Percentiles rank a stretch among this genome's conserved stretches.
Conservation (phyloP, 1,284 basidiomycete species). For the Moniliella sp. region DNA sequence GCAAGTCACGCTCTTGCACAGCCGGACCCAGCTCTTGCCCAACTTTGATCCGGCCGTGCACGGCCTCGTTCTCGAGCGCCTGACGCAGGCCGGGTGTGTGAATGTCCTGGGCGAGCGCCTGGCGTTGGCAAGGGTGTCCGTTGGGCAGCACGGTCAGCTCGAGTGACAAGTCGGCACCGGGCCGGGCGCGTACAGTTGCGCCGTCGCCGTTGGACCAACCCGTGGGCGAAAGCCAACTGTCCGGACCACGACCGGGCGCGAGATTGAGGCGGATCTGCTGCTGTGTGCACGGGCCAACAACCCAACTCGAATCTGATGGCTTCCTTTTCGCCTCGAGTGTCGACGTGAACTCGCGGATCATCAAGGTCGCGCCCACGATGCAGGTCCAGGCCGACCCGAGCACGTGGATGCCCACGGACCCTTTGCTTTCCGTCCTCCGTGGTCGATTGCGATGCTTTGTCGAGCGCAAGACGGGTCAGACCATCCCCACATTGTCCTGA, state of each 20-base stretch:
- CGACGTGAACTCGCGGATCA: slow-evolving; percentile 14
- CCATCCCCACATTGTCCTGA: slow-evolving; percentile 3
- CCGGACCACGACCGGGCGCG: slow-evolving; percentile 23
- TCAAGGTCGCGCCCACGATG: slow-evolving; percentile 18
- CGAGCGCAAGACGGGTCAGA: slow-evolving; percentile 16
- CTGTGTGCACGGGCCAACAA: slow-evolving; percentile 31
- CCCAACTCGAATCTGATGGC: slow-evolving; percentile 27
- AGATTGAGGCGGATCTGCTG: slow-evolving; percentile 24
- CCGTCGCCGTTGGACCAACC: background rate
- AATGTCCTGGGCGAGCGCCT: slow-evolving; percentile 28
- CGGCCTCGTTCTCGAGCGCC: slow-evolving; percentile 13
- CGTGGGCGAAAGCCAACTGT: slow-evolving; percentile 11
- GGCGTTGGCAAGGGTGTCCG: slow-evolving; percentile 23
- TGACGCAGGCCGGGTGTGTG: slow-evolving; percentile 22
- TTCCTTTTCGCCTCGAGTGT: slow-evolving; percentile 23
- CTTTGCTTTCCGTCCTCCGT: slow-evolving; percentile 17
- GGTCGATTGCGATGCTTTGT: slow-evolving; percentile 33
- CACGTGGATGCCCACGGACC: slow-evolving; percentile 19
- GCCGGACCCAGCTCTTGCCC: slow-evolving; percentile 12
- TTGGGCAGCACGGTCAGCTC: slow-evolving; percentile 10
- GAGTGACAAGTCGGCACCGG: slow-evolving; percentile 1
- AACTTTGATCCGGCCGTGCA: slow-evolving; percentile 28
- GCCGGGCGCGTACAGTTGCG: background rate
- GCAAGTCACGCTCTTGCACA: slow-evolving; percentile 3
- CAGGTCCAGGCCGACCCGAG: slow-evolving; percentile 20